Percentiles rank a stretch among this genome's conserved stretches.
Conservation (phyloP, 345 rosid species). For the Citrus sp. region DNA sequence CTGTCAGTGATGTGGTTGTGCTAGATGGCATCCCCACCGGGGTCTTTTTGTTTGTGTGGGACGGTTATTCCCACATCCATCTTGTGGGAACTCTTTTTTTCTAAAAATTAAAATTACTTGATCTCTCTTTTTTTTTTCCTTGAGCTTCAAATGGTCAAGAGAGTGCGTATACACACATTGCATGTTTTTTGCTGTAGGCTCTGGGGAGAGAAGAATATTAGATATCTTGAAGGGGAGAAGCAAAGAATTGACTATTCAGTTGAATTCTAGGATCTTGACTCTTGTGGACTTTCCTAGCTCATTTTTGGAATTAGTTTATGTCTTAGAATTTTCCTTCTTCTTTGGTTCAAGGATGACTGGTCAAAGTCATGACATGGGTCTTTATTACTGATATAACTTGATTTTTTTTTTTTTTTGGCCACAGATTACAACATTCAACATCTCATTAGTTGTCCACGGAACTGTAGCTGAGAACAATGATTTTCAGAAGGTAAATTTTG, state of each 20-base stretch:
- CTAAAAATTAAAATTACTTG: not conserved
- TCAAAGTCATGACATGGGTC: not conserved
- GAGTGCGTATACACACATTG: too few relatives aligned
- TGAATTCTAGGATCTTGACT: not conserved
- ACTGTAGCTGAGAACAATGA: slow-evolving; percentile 54
- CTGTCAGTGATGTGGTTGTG: not conserved
- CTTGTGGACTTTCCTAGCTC: not conserved
- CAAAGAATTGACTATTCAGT: not conserved
- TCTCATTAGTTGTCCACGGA: slow-evolving; percentile 69
- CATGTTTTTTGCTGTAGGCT: not conserved
- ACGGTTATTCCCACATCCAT: not conserved
- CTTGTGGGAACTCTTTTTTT: not conserved
- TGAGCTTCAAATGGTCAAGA: not conserved
- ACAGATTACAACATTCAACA: slow-evolving; percentile 69
- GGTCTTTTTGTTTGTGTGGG: not conserved
- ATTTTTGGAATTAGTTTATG: not conserved
- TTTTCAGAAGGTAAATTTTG: slow-evolving; percentile 44
- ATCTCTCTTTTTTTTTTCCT: not conserved
- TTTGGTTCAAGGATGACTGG: not conserved
- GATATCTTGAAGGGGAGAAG: not conserved
- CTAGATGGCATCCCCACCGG: not conserved
- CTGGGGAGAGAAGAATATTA: not conserved
- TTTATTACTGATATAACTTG: not conserved
- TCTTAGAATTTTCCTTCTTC: not conserved
- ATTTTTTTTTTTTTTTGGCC: slow-evolving; percentile 19